Evolutionary conservation across 2,329 filamentous ascomycete species (phyloP), one percentile per base, ranked within the genome.

Genomic region (Epicoccum sorghinum): DNA sequence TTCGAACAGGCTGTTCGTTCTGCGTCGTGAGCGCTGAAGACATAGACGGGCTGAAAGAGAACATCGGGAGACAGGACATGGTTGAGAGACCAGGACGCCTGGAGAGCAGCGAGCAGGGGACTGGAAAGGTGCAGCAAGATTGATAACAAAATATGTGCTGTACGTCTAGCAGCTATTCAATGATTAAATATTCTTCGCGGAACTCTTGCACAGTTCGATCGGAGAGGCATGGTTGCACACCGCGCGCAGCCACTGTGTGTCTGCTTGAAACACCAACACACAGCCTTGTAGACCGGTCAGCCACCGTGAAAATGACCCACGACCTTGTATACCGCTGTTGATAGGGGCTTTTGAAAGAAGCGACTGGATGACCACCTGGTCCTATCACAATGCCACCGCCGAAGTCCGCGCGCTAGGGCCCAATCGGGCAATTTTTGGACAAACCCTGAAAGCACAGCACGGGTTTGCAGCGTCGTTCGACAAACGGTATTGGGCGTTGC

Each of bases 391-490:
- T 23, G 18, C 7, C 18, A 22, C 25, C 4, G 25, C 24, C 46
- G 46, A 55, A 55, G 36, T 55, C 45, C 52, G 52, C 41, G 25
- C 52, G 36, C 45, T 55, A 54, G 46, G 46, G 41, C 23, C 25
- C 32, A 3, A 37, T 37, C 18, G 24, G 46, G 51, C 22, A 54
- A 49, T 49, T 13, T 0, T 40, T n/a, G 13, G 35, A 7, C 10
- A 25, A 13, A n/a, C 4, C 37, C 37, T 45, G 40, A 10, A 18
- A 5, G 36, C 18, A 18, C 4, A 46, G 23, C 46, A 49, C 41
- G 52, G 46, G 22, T 18, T 13, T 7, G 52, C 52, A 49, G 13
- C 10, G 46, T 18, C 6, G 7, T 4, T 32, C 10, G 12, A 42
- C 43, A 8, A 12, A 12, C 12, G 29, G 8, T 24, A 18, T 13